Evolutionary conservation across 1,139 yeast genomes (phyloP), one percentile per base, ranked within the genome.

Genomic region (Yamadazyma taylorii): DNA sequence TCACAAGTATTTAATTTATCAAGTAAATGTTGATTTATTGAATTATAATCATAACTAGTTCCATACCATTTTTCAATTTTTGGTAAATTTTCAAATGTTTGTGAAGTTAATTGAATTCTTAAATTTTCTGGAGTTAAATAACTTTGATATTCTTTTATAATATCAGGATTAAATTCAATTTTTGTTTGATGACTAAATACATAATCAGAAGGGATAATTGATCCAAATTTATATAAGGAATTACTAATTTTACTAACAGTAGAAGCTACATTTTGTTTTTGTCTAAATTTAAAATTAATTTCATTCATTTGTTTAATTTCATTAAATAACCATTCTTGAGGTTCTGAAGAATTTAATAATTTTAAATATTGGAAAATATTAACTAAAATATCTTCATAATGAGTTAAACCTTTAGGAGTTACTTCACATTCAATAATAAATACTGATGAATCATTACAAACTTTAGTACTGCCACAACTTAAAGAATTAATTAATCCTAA

Each of bases 1-100:
- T 61, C 52, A 3, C 51, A 58, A 7, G 51, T 50, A 21, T 61
- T 49, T 15, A 84, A 51, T 30, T 55, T 50, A 1, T 58, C 35
- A 15, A 66, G 22, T 9, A 84, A 60, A 0, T 61, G 61, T 0
- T 47, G 29, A 2, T 78, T 64, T 17, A 87, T 57, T 12, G 67
- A 63, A 14, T 65, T 69, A 31, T 73, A 60, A 3, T 75, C 63
- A 54, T 88, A 86, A 47, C 85, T 84, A 0, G 97, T 88, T 4
- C 95, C 96, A 54, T 92, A 92, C 96, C 96, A 90, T 51, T 78
- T 70, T 58, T 92, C 98, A 12, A 52, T 67, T 3, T 30, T 16
- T 15, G 61, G 45, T 14, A 47, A 39, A 34, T 68, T 61, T 3
- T 63, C 56, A 22, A 76, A 60, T 6, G 62, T 61, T 47, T 76